Evolutionary conservation across 345 rosid genomes (phyloP).

Genomic region (Draba incana): DNA sequence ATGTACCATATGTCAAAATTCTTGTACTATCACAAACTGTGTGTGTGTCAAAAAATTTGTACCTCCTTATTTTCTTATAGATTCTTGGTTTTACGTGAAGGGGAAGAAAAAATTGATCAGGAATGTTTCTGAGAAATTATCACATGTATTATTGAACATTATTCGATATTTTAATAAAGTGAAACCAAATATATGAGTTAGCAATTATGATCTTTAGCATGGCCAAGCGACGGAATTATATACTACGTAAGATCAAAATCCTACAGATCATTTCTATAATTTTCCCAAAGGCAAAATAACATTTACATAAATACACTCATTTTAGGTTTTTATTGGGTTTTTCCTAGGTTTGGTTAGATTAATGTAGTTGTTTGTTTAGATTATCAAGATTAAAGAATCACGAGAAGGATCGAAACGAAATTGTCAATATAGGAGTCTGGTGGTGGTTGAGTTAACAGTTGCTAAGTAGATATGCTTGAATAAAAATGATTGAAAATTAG

Average conservation of each 20-base stretch:
- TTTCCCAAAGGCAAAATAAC: background rate
- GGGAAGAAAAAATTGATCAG: background rate
- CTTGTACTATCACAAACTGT: constrained; percentile 4
- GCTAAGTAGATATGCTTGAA: constrained; percentile 10
- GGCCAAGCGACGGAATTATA: background rate
- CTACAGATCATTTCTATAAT: background rate
- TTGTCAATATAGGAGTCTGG: constrained; percentile 14
- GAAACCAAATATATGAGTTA: background rate
- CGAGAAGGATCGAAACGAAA: background rate
- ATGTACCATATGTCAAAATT: constrained; percentile 9
- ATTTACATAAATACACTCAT: background rate
- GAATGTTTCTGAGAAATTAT: background rate
- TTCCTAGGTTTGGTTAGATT: background rate
- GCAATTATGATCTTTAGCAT: background rate
- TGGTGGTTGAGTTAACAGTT: constrained; percentile 13
- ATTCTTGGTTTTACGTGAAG: constrained; percentile 5
- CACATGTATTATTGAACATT: background rate
- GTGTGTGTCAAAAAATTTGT: background rate
- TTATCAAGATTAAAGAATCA: background rate
- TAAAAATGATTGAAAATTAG: constrained; percentile 8
- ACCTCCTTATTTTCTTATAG: background rate
- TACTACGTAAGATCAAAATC: background rate
- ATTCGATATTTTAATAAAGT: background rate
- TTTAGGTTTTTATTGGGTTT: background rate
- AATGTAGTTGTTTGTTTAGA: background rate